Base-by-base conservation (phyloP, 1,284 basidiomycete species). In the Malassezia brasiliensis region DNA sequence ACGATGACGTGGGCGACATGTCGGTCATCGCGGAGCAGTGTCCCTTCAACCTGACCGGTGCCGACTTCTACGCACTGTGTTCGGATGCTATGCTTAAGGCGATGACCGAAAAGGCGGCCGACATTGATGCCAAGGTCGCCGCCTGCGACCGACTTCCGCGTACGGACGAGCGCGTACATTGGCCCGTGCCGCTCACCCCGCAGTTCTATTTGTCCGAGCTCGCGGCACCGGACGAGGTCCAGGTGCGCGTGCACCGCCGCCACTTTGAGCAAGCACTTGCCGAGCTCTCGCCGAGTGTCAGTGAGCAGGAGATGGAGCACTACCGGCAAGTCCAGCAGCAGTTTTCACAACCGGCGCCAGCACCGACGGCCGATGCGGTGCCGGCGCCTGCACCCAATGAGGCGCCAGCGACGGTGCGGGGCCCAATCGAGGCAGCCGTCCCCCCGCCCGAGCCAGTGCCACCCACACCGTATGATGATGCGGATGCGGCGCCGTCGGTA, bases 51-150 rank as follows among this genome's bases (percentile, higher is more conserved):
- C 53, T 72, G 25, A 74, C 72, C 1, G 72, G 94, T 25, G 94
- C 94, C 34, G 94, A 99, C 76, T 90, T 98, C 65, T 98, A 99
- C 77, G 93, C 94, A 0, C 78, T 99, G 14, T 96, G 93, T 74
- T 87, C 90, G 3, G 94, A 99, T 74, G 90, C 93, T 1, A 84
- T 98, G 81, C 80, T 99, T 46, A 88, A 88, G 71, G 88, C 93
- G 7, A 94, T 98, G 85, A 85, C 89, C 22, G 79, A 87, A 40
- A 90, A 86, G 63, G 90, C 94, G 0, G 80, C 82, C 62, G 82
- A 82, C 46, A 78, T 98, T 12, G 93, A 74, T 36, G 60, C 52
- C 10, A 47, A 52, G 19, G 64, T 68, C 30, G 64, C 53, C 12
- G 51, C 35, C 32, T 56, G 54, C 34, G 61, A 66, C 37, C 37